These are phyloP conservation scores for Geoglossum cookeanum DNA, from an alignment of 2,329 filamentous ascomycete species.

Conservation along the genomic window DNA sequence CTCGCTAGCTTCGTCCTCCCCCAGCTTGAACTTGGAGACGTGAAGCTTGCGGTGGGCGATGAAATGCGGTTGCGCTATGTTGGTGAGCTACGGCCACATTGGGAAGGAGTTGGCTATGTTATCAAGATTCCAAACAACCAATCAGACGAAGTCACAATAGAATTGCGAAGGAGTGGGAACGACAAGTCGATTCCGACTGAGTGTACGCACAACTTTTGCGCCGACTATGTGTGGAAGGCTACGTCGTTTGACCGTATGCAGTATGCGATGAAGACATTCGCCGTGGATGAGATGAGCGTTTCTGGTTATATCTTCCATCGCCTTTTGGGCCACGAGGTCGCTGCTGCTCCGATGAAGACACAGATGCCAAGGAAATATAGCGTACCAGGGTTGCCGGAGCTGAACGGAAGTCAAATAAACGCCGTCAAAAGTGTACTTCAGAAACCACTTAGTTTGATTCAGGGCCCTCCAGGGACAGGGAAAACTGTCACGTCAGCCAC, in stretches of 20 bases:
- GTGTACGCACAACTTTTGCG: constrained; percentile 93
- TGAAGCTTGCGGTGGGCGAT: constrained; percentile 92
- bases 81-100: constrained; percentile 74
- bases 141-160: constrained; percentile 90
- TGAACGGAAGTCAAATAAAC: constrained; percentile 89
- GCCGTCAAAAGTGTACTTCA: constrained; percentile 91
- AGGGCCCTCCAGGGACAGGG: constrained; percentile 89
- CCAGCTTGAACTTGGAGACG: constrained; percentile 92
- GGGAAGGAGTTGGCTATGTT: constrained; percentile 97
- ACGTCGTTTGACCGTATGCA: constrained; percentile 99
- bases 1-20: constrained; percentile 87
- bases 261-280: constrained; percentile 97
- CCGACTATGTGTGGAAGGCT: constrained; percentile 98
- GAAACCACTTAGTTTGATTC: constrained; percentile 85
- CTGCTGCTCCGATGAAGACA: constrained; percentile 85
- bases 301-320: constrained; percentile 98
- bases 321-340: constrained; percentile 84
- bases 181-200: constrained; percentile 93
- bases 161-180: constrained; percentile 82
- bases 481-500: constrained; percentile 98
- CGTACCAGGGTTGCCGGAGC: constrained; percentile 78
- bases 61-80: constrained; percentile 97
- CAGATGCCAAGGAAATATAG: constrained; percentile 93
- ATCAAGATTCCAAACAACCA: constrained; percentile 99
- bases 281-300: constrained; percentile 92